phyloP scores from a whole-genome alignment of 257 asterid species.

The Jaltomata sinuosa region DNA sequence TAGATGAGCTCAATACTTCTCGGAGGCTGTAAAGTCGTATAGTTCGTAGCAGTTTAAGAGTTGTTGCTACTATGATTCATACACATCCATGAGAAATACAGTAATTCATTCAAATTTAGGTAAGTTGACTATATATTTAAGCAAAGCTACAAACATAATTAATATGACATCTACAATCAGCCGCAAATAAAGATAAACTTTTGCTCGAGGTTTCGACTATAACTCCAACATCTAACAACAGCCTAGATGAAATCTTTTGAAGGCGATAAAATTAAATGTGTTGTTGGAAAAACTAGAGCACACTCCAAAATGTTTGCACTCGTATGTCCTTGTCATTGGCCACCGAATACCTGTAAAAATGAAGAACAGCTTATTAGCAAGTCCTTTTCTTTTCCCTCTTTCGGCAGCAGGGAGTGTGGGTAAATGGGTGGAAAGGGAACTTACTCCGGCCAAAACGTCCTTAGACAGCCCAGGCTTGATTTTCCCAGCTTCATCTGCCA shows the following conservation, averaged over 20 bases:
- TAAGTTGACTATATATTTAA: neutral
- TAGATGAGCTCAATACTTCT: neutral
- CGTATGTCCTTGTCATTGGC: slow-evolving; percentile 8
- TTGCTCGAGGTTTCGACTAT: neutral
- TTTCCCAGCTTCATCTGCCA: slow-evolving; percentile 27
- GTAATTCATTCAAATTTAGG: neutral
- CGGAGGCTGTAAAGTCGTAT: neutral
- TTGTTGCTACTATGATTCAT: neutral
- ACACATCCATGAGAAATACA: neutral
- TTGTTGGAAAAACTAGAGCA: neutral
- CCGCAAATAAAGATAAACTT: neutral
- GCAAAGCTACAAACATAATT: neutral
- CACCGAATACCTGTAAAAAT: slow-evolving; percentile 46
- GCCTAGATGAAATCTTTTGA: neutral
- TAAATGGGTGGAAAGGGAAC: neutral
- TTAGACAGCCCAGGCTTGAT: slow-evolving; percentile 39
- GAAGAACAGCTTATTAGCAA: neutral
- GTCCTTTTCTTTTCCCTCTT: neutral
- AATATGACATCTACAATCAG: neutral
- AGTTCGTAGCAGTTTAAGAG: neutral
- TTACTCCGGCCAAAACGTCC: slow-evolving; percentile 65
- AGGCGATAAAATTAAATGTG: too few relatives aligned
- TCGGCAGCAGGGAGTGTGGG: neutral
- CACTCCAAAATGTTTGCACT: neutral
- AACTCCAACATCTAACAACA: neutral